Base-by-base conservation (phyloP, 768 basidiomycete species). In the Hebeloma cylindrosporum region DNA sequence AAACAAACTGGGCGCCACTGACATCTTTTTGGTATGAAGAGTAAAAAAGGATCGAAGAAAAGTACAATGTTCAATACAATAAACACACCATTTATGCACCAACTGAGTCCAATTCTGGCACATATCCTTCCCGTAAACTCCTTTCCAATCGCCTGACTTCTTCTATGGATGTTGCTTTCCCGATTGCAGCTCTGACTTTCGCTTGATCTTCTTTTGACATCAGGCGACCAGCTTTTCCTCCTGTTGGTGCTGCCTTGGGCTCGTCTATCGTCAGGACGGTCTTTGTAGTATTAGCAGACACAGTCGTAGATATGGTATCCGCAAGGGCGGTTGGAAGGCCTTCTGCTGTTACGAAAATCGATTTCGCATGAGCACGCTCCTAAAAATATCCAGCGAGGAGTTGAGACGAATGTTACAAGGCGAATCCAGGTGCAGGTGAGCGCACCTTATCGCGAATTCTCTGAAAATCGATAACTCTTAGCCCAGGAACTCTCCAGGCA, bases 401-500 rank as follows among this genome's bases (percentile, higher is more conserved):
- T 45, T 48, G 48, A 47, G 51, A 37, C 42, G 39, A 30, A 42
- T 26, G 25, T 50, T 52, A 52, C 23, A 21, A 39, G 48, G 42
- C 40, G 27, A 48, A 59, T 42, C 23, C 57, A 56, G 64, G 66
- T 64, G 68, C 64, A 59, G 65, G 64, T 69, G 64, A 67, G 71
- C 84, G 74, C 73, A 93, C 92, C 82, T 93, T 92, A 67, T 93
- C 91, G 64, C 87, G 83, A 60, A 95, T 88, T 70, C 92, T 83
- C 77, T 92, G 88, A 70, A 90, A 95, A 79, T 95, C 92, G 62
- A 95, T 76, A 70, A 92, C 88, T 78, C 93, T 83, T 62, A 95
- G 78, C 62, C 79, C 77, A 66, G 85, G 82, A 74, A 92, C 75
- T 72, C 84, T 82, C 81, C 82, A 92, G 57, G 88, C 82, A 74